Base-by-base conservation (phyloP, 2,329 filamentous ascomycete genomes). In the Xylaria sp. region DNA sequence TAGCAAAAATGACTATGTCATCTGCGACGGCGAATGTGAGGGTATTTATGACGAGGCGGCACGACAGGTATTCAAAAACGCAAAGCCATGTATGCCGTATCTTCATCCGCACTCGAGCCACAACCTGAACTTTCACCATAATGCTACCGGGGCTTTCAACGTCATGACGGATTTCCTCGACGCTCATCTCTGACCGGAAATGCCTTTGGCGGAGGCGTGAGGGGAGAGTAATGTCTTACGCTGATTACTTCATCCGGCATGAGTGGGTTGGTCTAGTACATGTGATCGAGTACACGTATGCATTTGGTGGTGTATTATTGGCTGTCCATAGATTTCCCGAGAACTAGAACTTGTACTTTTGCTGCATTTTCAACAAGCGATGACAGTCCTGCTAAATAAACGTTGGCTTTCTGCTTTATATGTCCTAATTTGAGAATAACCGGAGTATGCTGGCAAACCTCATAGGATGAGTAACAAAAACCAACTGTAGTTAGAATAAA, bases 61-160 rank as follows among this genome's bases (percentile, higher is more conserved):
- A 41, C 13, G 39, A 41, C n/a, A 6, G 12, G 46, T 50, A 2
- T 51, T 51, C 10, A 28, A 23, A 23, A 25, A 51, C 5, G 48
- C 20, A 25, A 51, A 28, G 48, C n/a, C 20, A 51, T 51, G 23
- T 25, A 23, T 51, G 20, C 48, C 48, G 20, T 51, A 51, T 13
- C 20, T 25, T 51, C 48, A 25, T 28, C n/a, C 48, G 23, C n/a
- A 51, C 48, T 25, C 48, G 25, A 28, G 20, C 9, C 48, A 51
- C 48, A 51, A 51, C 48, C 20, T 51, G 9, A 15, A 51, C 20
- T 61, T 61, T n/a, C 58, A 41, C 31, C 34, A 41, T 41, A 61
- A 61, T 15, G 34, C 31, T 20, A 52, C 20, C 8, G 31, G n/a
- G 1, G 31, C 58, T 31, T 20, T 51, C 18, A 28, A 8, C 20